Base-by-base conservation (phyloP, 2,329 filamentous ascomycete genomes). In the Aspergillus fructus region DNA sequence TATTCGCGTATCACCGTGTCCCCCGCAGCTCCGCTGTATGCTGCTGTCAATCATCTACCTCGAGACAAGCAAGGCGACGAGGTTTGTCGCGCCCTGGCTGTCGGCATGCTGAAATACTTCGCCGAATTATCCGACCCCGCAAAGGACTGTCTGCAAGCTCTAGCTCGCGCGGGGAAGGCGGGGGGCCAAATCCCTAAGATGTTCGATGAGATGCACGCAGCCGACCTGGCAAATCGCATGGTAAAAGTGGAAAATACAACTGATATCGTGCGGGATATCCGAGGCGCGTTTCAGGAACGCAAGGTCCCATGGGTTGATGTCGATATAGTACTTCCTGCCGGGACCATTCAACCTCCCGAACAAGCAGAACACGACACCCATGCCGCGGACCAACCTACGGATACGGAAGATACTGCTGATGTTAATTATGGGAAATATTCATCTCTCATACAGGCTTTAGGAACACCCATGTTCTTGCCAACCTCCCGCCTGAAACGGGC, bases 61-160 rank as follows among this genome's bases (percentile, higher is more conserved):
- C 89, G 92, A 71, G 93, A 97, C 72, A 92, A 93, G 75, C 94
- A 97, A 79, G 93, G 93, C 68, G 93, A 97, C 73, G 93, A 97
- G 75, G 83, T 96, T 63, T 96, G 89, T 76, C 88, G 94, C 46
- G 94, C 89, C 17, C 83, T 99, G 55, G 94, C 93, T 48, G 96
- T 97, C 74, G 92, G 91, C 56, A 81, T 99, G 64, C 89, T 89
- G 79, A 97, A 96, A 74, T 99, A 97, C 80, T 97, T 97, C 71
- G 84, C 85, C 60, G 93, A 97, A 76, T 81, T 99, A 52, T 87
- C 93, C 21, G 84, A 89, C 54, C 80, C 83, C 39, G 88, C 92
- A 70, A 96, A 91, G 79, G 81, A 81, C 66, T 83, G 86, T 59
- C 83, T 96, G 73, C 85, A 81, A 53, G 75, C 79, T 45, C 75